Evolutionary conservation across 441 rosid species (phyloP), one percentile per base, ranked within the genome.

Genomic region (Pelargonium fulgidum): DNA sequence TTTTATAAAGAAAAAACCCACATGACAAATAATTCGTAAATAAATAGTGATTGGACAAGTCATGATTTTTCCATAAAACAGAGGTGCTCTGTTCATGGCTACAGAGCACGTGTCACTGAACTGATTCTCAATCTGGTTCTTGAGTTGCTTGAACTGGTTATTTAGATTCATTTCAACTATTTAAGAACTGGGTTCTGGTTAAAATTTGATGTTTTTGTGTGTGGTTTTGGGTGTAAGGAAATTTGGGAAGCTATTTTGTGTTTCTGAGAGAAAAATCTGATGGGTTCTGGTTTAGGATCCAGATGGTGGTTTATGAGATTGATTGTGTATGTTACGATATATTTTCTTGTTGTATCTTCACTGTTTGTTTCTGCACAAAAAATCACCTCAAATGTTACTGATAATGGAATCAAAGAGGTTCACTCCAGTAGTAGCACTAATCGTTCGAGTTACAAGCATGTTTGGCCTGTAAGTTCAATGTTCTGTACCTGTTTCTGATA

Each of bases 391-490:
- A 36, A 36, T 36, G 8, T 1, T 36, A 36, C 41, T 36, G 41
- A 36, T 5, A 36, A 36, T 36, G 41, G 41, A 36, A 36, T 36
- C 41, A 54, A 54, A 54, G 62, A 16, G 62, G 62, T 17, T 54
- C 11, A 54, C 11, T 54, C 62, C 22, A 17, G 19, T 17, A 17
- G 19, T 7, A 17, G 19, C 1, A 17, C 62, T 19, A 16, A 19
- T 17, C 62, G 16, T 54, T 69, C 79, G 0, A 85, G 93, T 65
- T 88, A 92, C 76, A 78, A 77, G 1, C 98, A 87, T 80, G 86
- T 86, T 72, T 92, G 98, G 98, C 98, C 98, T 47, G 98, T 90
- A 83, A 76, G 86, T 63, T 13, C n/a, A 24, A 7, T 65, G 16
- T 26, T 52, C 7, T 58, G 19, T 2, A 10, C 26, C n/a, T 48